These are phyloP conservation scores for Pseudogymnoascus sp. DNA, from an alignment of 2,329 filamentous ascomycete genomes.

Conservation along the genomic window DNA sequence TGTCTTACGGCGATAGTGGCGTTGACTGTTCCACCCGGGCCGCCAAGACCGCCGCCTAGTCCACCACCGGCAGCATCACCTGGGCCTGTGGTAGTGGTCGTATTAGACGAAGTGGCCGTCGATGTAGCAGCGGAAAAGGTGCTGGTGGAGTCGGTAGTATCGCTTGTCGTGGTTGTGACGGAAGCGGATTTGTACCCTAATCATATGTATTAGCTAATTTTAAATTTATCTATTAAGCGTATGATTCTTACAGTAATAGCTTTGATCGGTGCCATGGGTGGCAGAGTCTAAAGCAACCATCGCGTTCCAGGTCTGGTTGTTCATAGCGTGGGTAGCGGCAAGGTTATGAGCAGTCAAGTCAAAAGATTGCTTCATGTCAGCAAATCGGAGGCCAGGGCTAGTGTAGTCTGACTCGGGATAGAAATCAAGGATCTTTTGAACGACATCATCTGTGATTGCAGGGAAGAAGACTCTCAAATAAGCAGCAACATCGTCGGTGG, in stretches of 20 bases:
- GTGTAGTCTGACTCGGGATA: conserved; percentile 29
- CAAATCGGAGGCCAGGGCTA: conserved; percentile 28
- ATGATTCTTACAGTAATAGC: conserved; percentile 26
- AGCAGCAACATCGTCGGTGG: conserved; percentile 26
- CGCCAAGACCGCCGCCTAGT: too few species aligned
- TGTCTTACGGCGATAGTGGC: conserved; percentile 19
- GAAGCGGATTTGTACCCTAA: neutral
- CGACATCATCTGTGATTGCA: conserved; percentile 27
- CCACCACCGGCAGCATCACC: conserved; percentile 10
- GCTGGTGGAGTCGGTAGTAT: conserved; percentile 9
- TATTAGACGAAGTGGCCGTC: neutral
- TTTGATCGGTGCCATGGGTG: conserved; percentile 31
- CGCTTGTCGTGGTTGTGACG: conserved; percentile 11
- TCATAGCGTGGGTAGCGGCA: conserved; percentile 28
- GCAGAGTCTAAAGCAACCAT: conserved; percentile 26
- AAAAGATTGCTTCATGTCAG: conserved; percentile 31
- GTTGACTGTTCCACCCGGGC: conserved; percentile 21
- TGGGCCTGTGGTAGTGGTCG: conserved; percentile 12
- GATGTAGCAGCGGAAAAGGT: conserved; percentile 1
- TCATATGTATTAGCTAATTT: neutral
- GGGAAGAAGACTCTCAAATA: conserved; percentile 29
- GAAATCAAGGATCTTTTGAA: conserved; percentile 25
- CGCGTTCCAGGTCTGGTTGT: conserved; percentile 32
- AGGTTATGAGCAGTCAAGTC: conserved; percentile 29
- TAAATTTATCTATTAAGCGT: neutral